Conservation (phyloP, 176 grass and related monocot species). For the Musa beccarii region DNA sequence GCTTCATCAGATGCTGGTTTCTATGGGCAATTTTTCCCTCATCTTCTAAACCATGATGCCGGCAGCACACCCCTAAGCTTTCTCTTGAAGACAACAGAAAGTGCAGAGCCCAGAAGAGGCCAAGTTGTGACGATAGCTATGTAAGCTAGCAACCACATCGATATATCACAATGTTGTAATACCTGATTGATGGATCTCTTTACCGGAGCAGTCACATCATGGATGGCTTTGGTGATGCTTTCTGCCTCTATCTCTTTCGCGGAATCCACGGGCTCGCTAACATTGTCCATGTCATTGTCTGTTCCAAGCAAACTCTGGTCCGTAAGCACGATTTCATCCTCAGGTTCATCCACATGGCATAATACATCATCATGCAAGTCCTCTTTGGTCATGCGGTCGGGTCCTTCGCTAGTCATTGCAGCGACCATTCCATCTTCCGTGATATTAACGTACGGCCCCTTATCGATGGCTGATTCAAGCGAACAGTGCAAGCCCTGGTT, state of each 20-base stretch:
- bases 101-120: slow-evolving; percentile 65
- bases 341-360: neutral
- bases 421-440: slow-evolving; percentile 75
- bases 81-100: slow-evolving; percentile 58
- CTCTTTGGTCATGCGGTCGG: neutral
- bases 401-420: slow-evolving; percentile 34
- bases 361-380: slow-evolving; percentile 7
- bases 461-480: slow-evolving; percentile 67
- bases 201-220: slow-evolving; percentile 44
- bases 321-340: neutral
- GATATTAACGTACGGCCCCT: slow-evolving; percentile 76
- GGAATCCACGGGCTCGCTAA: slow-evolving; percentile 9
- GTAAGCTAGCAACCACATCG: slow-evolving; percentile 79
- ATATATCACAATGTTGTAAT: slow-evolving; percentile 41
- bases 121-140: slow-evolving; percentile 68
- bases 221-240: slow-evolving; percentile 17
- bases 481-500: slow-evolving; percentile 47
- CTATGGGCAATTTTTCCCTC: neutral
- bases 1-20: neutral
- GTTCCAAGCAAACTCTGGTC: slow-evolving; percentile 17
- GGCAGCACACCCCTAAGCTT: slow-evolving; percentile 31
- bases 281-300: slow-evolving; percentile 7
- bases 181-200: slow-evolving; percentile 68
- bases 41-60: slow-evolving; percentile 18
- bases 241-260: slow-evolving; percentile 20